Base-by-base conservation (phyloP, 148 eudicot genomes). In the Linanthus parryae region DNA sequence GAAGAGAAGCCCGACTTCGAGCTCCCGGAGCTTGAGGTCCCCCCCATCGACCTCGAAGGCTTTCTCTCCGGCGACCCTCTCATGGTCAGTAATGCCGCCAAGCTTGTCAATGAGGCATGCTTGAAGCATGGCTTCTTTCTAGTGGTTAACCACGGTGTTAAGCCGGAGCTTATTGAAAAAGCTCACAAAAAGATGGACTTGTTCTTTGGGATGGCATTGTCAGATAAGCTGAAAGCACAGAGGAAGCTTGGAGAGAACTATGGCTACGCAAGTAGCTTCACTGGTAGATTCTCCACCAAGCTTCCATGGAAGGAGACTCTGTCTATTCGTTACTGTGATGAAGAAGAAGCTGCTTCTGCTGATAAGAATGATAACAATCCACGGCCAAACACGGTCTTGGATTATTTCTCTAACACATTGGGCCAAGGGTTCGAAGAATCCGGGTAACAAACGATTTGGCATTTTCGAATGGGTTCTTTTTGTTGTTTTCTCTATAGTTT, bases 241-340 rank as follows among this genome's bases (percentile, higher is more conserved):
- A 71, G 74, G 41, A 65, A 68, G 57, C 19, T 23, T 6, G 86
- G 86, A 7, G 83, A 83, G 31, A 58, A 39, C 54, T 80, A 76
- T 52, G 86, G 86, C 24, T 84, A 80, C 64, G 70, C 87, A 25
- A 80, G 83, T 60, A 74, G 83, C 65, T 77, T 77, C 61, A 64
- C 74, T 11, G 77, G 73, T 17, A 72, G 92, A 48, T 80, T 80
- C 57, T 56, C 83, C 23, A 58, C 79, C 22, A 84, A 80, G 44
- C 73, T 80, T 28, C 86, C 92, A 26, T 84, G 92, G 86, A 84
- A 84, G 57, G 92, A 84, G 56, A 84, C 86, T 21, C 73, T 84
- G 43, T 74, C 83, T 8, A 68, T 81, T 57, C 66, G 44, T 21
- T 71, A 71, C 52, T 61, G 53, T 38, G 59, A 65, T 25, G 62